Percentiles rank a stretch among this genome's conserved stretches.
Evolutionary conservation across 805 yeast genomes (phyloP).

Genomic region (Candida odintsovae): DNA sequence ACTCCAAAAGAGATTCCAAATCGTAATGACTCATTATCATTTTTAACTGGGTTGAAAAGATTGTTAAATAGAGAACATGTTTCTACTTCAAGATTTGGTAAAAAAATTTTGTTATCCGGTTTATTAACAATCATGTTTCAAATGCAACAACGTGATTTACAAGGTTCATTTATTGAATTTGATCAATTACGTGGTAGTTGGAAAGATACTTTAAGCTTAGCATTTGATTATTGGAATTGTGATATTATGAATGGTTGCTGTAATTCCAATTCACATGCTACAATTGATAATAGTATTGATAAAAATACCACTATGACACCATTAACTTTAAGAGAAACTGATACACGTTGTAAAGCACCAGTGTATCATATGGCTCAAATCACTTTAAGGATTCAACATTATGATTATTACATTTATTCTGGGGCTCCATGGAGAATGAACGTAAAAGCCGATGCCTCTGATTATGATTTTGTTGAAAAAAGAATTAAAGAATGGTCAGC

Average conservation of each 20-base stretch:
- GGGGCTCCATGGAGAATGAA: conserved; percentile 83
- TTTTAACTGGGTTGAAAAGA: conserved; percentile 52
- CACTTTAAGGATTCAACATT: conserved; percentile 64
- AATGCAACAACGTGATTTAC: conserved; percentile 67
- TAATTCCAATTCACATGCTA: conserved; percentile 15
- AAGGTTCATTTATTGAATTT: conserved; percentile 42
- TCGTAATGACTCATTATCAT: conserved; percentile 32
- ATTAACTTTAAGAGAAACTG: conserved; percentile 23
- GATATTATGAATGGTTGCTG: conserved; percentile 34
- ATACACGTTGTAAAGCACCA: conserved; percentile 55
- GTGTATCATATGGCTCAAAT: conserved; percentile 72
- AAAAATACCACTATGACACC: conserved; percentile 13
- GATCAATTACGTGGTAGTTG: conserved; percentile 43
- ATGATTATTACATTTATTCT: conserved; percentile 71
- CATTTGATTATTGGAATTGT: conserved; percentile 65
- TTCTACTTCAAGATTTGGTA: conserved; percentile 51
- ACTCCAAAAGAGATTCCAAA: conserved; percentile 23
- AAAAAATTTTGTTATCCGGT: conserved; percentile 62
- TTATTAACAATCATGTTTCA: conserved; percentile 61
- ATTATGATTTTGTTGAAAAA: conserved; percentile 41
- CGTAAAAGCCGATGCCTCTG: conserved; percentile 48
- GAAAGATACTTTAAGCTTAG: conserved; percentile 65
- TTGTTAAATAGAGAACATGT: conserved; percentile 46
- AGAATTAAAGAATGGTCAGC: conserved; percentile 50
- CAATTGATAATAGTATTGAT: conserved; percentile 7